Evolutionary conservation across 257 asterid genomes (phyloP), one percentile per base, ranked within the genome.

Genomic region (Petunia axillaris): DNA sequence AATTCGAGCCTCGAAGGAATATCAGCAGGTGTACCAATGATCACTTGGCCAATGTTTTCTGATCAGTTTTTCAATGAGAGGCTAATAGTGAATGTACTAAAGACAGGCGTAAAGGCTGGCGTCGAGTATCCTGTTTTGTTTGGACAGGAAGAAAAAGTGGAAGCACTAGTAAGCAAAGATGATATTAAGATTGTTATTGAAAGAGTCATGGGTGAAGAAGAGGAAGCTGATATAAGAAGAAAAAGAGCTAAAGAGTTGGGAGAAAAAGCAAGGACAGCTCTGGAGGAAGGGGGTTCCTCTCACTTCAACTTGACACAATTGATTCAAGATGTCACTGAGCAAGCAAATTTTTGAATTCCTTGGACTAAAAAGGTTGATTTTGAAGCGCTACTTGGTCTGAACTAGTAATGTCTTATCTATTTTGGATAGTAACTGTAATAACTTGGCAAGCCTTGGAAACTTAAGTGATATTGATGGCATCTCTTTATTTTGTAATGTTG

Each of bases 251-350:
- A 25, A 25, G 25, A 25, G 25, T 25, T 25, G 25, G 25, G 25
- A 25, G 25, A 25, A 25, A 25, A 25, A 80, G 89, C 91, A 0
- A 84, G 44, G 79, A 81, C 52, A 2, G 75, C 89, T 3, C 43
- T 77, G 0, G 85, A 85, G 44, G 83, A 80, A 65, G 91, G 89
- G 16, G 88, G 92, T 7, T 83, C 91, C 36, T 85, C 92, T 78
- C 36, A 38, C 64, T 9, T 48, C 8, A 81, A 87, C 5, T 46
- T 83, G 16, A 78, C 41, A 25, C 25, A 25, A 25, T 25, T 25
- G 25, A 25, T 25, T 25, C 25, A 25, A 25, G 25, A 25, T 25
- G 84, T 86, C 13, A 39, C 59, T 60, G 79, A 53, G n/a, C 80
- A 59, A 37, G 5, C 14, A 2, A 37, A 6, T 3, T 2, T 13